Evolutionary conservation across 495 filamentous ascomycete species (phyloP).

Genomic region (Podospora bellae-mahoneyi): DNA sequence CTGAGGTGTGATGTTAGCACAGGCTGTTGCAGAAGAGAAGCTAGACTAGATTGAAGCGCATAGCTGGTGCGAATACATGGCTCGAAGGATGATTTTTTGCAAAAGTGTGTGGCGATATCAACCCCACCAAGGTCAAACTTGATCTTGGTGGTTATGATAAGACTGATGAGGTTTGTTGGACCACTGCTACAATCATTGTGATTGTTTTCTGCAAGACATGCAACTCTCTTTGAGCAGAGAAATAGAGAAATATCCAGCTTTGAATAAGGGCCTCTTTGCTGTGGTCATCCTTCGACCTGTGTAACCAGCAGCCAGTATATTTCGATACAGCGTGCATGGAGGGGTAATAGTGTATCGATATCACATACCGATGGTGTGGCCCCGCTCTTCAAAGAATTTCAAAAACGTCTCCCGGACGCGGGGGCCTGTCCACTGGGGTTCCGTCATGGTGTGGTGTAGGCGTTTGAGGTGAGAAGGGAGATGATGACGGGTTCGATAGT

Average conservation of each 20-base stretch:
- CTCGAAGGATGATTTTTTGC: not conserved
- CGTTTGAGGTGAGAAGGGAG: slow-evolving; percentile 25
- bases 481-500: slow-evolving; percentile 19
- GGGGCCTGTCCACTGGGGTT: slow-evolving; percentile 59
- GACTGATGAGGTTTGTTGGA: not conserved
- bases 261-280: not conserved
- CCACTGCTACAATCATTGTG: not conserved
- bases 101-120: not conserved
- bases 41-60: not conserved
- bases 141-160: not conserved
- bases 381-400: slow-evolving; percentile 75
- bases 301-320: not conserved
- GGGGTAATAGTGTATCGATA: slow-evolving; percentile 14
- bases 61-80: not conserved
- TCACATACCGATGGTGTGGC: slow-evolving; percentile 52
- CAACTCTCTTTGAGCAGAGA: not conserved
- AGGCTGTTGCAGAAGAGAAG: not conserved
- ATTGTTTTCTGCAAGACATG: not conserved
- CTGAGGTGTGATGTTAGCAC: slow-evolving; percentile 46
- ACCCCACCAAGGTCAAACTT: not conserved
- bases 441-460: slow-evolving; percentile 39
- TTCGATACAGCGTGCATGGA: slow-evolving; percentile 5
- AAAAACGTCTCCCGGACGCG: slow-evolving; percentile 74
- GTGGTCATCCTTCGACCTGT: not conserved
- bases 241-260: not conserved